Evolutionary conservation across 176 grass and related monocot species (phyloP), one percentile per base, ranked within the genome.

Genomic region (Musa acuminata): DNA sequence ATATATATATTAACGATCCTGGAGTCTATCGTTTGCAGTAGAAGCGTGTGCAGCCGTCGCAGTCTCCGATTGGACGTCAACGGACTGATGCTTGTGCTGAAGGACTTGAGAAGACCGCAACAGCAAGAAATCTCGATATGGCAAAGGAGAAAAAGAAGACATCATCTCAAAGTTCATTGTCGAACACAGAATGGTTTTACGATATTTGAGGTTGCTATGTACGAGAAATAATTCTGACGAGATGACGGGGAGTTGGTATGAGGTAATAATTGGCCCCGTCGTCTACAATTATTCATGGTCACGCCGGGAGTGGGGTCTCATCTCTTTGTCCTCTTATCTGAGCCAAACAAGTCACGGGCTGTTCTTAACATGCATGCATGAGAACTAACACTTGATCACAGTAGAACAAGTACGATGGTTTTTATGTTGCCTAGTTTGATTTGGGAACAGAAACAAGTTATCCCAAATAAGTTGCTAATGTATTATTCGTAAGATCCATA

Each of bases 91-190:
- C 69, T 80, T 54, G 24, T 71, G 67, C 67, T 66, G 51, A 82
- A 82, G 49, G 49, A 73, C 50, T 76, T 72, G 67, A 59, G 80
- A 75, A 74, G 72, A 35, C 23, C 72, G 16, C 64, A 25, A 26
- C 54, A 55, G 19, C 80, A 75, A 82, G 80, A 82, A 82, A 75
- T 55, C 67, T 82, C 9, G n/a, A n/a, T 43, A 6, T 43, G 35
- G 35, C 35, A 43, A 43, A 43, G 35, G 35, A 43, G 35, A 43
- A 43, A 43, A 43, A 43, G 5, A 43, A 43, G 4, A 43, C 35
- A 6, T 6, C 4, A 43, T 43, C 35, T 43, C 35, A 43, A 43
- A 6, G 35, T 6, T 43, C 35, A 43, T 43, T 0, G 35, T 43
- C 4, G 35, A 43, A 29, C 13, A 68, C 27, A 68, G 23, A 35